Evolutionary conservation across 306 rosid species (phyloP), one percentile per base, ranked within the genome.

Genomic region (Vigna radiata): DNA sequence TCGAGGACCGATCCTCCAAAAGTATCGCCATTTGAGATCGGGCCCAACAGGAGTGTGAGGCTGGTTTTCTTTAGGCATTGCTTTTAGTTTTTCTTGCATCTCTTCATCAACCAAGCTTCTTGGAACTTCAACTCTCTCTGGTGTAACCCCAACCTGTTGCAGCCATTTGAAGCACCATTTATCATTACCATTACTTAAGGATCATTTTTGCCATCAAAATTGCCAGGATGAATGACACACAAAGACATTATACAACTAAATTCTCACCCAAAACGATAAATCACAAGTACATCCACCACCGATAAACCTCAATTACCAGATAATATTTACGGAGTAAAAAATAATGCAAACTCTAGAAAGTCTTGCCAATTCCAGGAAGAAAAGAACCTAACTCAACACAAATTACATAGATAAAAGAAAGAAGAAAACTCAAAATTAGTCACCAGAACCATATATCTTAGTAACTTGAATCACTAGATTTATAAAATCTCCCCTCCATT

Each of bases 1-100:
- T 3, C 98, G 91, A 58, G 96, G 89, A 73, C 98, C 98, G 18
- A 92, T 91, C 78, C 98, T 86, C 98, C 98, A 92, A 83, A 92
- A 92, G 85, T 92, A 95, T 68, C 97, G 70, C 98, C 97, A 95
- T 83, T 95, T 95, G 53, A 84, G 90, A 85, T 95, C 98, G 46
- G 97, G 93, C 6, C 97, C 98, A 68, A 70, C 73, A 59, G 91
- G 98, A 70, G 81, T 69, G 41, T 86, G 79, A 29, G 98, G 96
- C 13, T 83, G 88, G 76, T 80, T 67, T 39, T 89, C 88, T 75
- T 83, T 70, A 3, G 97, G 93, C 93, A 95, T 92, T 71, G 85
- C 85, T 48, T 83, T 91, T 71, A 90, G 50, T 76, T 85, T 90
- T 73, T 87, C 88, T 85, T 90, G 96, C 97, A 92, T 90, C 83